Evolutionary conservation across 805 yeast genomes (phyloP).

Genomic region (Kluyveromyces wickerhamii): DNA sequence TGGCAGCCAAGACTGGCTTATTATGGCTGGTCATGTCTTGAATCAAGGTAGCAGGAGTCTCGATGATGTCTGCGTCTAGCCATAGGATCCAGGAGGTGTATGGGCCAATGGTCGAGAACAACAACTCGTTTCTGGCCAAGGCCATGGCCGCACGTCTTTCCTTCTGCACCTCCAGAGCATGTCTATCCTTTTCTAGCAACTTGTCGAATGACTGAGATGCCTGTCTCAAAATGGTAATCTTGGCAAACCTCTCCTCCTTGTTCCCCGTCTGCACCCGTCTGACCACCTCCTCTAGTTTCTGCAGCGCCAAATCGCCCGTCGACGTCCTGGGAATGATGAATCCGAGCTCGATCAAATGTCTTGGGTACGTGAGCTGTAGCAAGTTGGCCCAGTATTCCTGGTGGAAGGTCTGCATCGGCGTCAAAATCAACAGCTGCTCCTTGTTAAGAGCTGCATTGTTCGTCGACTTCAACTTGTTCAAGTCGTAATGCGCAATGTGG

Average conservation of each 20-base stretch:
- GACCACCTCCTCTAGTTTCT: constrained; percentile 64
- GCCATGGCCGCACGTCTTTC: constrained; percentile 89
- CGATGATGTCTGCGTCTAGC: constrained; percentile 93
- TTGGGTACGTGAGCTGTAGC: constrained; percentile 68
- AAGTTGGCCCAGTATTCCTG: constrained; percentile 85
- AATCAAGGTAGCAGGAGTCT: constrained; percentile 72
- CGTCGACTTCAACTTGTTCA: constrained; percentile 69
- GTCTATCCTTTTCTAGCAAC: constrained; percentile 82
- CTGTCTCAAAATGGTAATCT: constrained; percentile 84
- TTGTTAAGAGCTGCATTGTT: constrained; percentile 63
- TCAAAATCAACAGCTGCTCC: constrained; percentile 77
- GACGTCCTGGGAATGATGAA: constrained; percentile 79
- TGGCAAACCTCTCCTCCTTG: constrained; percentile 60
- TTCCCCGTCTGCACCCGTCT: constrained; percentile 61
- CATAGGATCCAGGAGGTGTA: constrained; percentile 92
- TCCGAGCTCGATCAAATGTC: constrained; percentile 77
- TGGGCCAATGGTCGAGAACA: constrained; percentile 84
- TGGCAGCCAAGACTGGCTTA: constrained; percentile 84
- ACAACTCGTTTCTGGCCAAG: constrained; percentile 81
- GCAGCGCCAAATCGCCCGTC: constrained; percentile 76
- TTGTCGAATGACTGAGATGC: constrained; percentile 71
- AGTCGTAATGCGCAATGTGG: constrained; percentile 75
- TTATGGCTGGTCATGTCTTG: constrained; percentile 84
- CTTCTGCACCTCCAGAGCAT: constrained; percentile 78
- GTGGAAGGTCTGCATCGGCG: constrained; percentile 86